Base-by-base conservation (phyloP, 1,139 yeast genomes). In the Dujonia santamariae region DNA sequence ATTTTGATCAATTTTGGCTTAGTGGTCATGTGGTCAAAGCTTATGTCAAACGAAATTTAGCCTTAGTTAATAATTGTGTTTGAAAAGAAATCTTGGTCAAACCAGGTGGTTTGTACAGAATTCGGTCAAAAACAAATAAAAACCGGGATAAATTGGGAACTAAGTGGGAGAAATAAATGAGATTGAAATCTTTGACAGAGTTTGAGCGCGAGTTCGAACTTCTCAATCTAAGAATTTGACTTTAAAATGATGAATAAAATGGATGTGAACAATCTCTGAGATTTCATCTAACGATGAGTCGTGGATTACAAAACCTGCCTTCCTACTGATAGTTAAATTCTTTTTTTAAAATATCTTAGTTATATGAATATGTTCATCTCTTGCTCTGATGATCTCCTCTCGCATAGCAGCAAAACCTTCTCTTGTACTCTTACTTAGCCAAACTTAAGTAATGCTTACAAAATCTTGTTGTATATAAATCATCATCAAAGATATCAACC, bases 261-360 rank as follows among this genome's bases (percentile, higher is more conserved):
- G 73, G 74, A 67, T 68, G 74, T 68, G 75, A 68, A 68, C 75
- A 68, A 68, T 68, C 74, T 67, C 75, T 68, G 74, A 68, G 72
- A n/a, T 61, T 49, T 41, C 42, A 46, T 54, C 68, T 47, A 43
- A 65, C 70, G 71, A 51, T 50, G 46, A 36, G 48, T 50, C 70
- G 47, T 66, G 51, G 75, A 68, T 68, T 68, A 68, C 53, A 64
- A 61, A 66, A 54, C 72, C 73, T 67, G 74, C 74, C 74, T 68
- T 68, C 74, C 75, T 68, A 67, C 74, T 68, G 74, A 67, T n/a
- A 31, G 44, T 36, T 44, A 42, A 43, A 50, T 34, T 35, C 35
- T 23, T 31, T 29, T 28, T 31, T 33, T 17, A 12, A n/a, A n/a
- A n/a, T n/a, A n/a, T n/a, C n/a, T n/a, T n/a, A n/a, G n/a, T n/a